A percentile compares a stretch with the other conserved stretches of the same genome.
Evolutionary conservation across 495 filamentous ascomycete species (phyloP).

Genomic region (Glarea lozoyensis): DNA sequence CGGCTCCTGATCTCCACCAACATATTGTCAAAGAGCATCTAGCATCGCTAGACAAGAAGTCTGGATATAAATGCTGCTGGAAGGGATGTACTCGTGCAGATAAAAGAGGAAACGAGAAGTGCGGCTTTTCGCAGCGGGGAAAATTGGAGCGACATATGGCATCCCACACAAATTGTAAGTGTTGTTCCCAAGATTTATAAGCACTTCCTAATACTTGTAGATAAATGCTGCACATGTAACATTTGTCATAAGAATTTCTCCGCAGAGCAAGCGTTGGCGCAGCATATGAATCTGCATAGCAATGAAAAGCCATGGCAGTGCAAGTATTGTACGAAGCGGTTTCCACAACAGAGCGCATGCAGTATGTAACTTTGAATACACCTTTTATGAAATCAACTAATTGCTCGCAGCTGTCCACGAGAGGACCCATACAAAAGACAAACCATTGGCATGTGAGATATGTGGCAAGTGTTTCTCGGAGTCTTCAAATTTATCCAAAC

Average conservation of each 20-base stretch:
- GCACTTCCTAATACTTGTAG: slow-evolving; percentile 26
- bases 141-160: slow-evolving; percentile 57
- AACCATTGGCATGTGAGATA: slow-evolving; percentile 36
- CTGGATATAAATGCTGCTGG: slow-evolving; percentile 37
- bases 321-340: slow-evolving; percentile 40
- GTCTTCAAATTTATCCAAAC: slow-evolving; percentile 48
- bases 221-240: slow-evolving; percentile 47
- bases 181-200: background rate
- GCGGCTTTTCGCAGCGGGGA: slow-evolving; percentile 41
- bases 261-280: slow-evolving; percentile 48
- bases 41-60: slow-evolving; percentile 27
- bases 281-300: slow-evolving; percentile 52
- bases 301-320: slow-evolving; percentile 52
- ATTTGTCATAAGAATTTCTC: slow-evolving; percentile 47
- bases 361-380: slow-evolving; percentile 28
- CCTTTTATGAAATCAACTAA: background rate
- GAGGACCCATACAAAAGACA: slow-evolving; percentile 41
- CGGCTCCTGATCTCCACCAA: slow-evolving; percentile 24
- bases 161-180: slow-evolving; percentile 54
- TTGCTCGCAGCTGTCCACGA: slow-evolving; percentile 41
- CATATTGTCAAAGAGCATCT: slow-evolving; percentile 35
- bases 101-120: slow-evolving; percentile 19
- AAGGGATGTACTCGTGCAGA: slow-evolving; percentile 32
- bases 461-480: slow-evolving; percentile 44
- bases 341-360: slow-evolving; percentile 46